Conservation (phyloP, 352 stramenopile genomes). For the Phytophthora multivora region DNA sequence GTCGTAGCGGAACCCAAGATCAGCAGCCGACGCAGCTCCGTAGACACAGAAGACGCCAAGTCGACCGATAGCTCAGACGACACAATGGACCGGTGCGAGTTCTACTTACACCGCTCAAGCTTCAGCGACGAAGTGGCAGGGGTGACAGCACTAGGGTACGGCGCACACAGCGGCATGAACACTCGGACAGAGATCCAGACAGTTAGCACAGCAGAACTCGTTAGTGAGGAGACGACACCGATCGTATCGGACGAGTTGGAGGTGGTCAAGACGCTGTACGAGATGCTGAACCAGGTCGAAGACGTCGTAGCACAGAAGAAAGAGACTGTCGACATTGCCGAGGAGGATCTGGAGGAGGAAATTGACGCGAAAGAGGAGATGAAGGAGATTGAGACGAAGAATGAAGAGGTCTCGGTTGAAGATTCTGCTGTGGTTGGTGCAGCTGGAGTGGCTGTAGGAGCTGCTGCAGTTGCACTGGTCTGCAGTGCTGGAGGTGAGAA, state of each 20-base stretch:
- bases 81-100: constrained; percentile 18
- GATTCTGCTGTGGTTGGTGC: background rate
- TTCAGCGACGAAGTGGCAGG: constrained; percentile 26
- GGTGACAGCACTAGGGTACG: constrained; percentile 15
- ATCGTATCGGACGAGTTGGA: constrained; percentile 22
- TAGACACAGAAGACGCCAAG: constrained; percentile 27
- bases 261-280: constrained; percentile 18
- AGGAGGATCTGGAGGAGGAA: background rate
- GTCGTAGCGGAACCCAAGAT: constrained; percentile 9
- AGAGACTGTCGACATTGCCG: background rate
- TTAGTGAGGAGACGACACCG: constrained; percentile 12
- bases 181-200: constrained; percentile 8
- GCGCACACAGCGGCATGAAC: constrained; percentile 26
- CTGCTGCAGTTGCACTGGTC: background rate
- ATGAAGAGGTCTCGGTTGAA: background rate
- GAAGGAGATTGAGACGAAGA: background rate
- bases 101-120: constrained; percentile 16
- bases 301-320: constrained; percentile 1
- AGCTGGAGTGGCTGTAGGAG: background rate
- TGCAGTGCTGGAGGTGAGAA: background rate
- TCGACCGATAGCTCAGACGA: constrained; percentile 8
- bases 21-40: constrained; percentile 13
- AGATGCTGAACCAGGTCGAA: constrained; percentile 13
- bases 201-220: constrained; percentile 8
- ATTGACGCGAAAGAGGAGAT: background rate